Evolutionary conservation across 2,329 filamentous ascomycete species (phyloP).

Genomic region (Phyllosticta ampelicida): DNA sequence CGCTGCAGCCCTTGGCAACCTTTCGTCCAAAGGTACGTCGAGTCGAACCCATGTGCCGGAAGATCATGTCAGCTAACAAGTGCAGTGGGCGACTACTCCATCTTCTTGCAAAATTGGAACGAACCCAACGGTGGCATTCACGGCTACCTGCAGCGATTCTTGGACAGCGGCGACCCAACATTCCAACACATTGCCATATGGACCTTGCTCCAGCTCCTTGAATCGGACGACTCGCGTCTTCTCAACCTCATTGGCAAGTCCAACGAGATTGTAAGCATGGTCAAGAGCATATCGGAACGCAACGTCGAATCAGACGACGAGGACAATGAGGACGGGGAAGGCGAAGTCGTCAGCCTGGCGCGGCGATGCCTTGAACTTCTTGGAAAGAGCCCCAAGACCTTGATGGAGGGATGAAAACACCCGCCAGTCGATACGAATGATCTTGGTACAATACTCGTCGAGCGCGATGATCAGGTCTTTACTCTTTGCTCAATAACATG

Average conservation of each 20-base stretch:
- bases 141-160: conserved; percentile 85
- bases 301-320: conserved; percentile 81
- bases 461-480: neutral
- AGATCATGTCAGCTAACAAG: conserved; percentile 19
- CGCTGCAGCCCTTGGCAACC: conserved; percentile 85
- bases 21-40: conserved; percentile 80
- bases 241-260: conserved; percentile 81
- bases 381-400: conserved; percentile 65
- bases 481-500: conserved; percentile 2
- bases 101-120: conserved; percentile 90
- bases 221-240: conserved; percentile 86
- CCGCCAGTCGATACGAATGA: neutral
- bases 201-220: conserved; percentile 89
- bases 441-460: neutral
- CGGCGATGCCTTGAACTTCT: conserved; percentile 81
- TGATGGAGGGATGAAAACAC: conserved; percentile 60
- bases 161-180: conserved; percentile 87
- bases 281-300: conserved; percentile 81
- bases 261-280: conserved; percentile 84
- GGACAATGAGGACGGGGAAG: conserved; percentile 80
- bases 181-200: conserved; percentile 99
- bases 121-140: conserved; percentile 91
- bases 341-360: conserved; percentile 83
- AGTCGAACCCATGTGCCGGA: neutral
- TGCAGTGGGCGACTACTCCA: conserved; percentile 86